These are phyloP conservation scores for Hsuehochloa calcarea DNA, from an alignment of 176 grass and related monocot species.

Conservation along the genomic window DNA sequence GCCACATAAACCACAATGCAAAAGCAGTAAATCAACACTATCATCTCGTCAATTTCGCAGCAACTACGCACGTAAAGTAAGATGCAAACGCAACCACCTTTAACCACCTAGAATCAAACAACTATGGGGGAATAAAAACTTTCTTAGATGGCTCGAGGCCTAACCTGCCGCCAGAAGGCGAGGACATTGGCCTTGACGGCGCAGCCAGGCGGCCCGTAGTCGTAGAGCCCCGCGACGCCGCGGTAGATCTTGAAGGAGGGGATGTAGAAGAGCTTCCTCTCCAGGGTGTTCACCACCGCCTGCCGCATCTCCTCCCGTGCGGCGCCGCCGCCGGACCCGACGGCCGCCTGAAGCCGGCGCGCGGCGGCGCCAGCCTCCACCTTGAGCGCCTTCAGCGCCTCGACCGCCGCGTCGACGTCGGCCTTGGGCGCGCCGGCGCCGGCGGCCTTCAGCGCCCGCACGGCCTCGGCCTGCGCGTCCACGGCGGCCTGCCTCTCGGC, in stretches of 20 bases:
- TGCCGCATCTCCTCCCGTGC: slow-evolving; percentile 62
- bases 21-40: background rate
- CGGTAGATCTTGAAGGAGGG: slow-evolving; percentile 86
- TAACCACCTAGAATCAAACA: background rate
- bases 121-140: background rate
- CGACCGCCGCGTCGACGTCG: slow-evolving; percentile 52
- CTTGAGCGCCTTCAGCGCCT: slow-evolving; percentile 65
- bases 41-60: background rate
- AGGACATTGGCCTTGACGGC: slow-evolving; percentile 79
- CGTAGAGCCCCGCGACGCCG: slow-evolving; percentile 80
- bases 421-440: slow-evolving; percentile 18
- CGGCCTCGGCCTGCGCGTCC: slow-evolving; percentile 58
- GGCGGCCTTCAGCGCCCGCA: slow-evolving; percentile 56
- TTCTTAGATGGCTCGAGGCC: background rate
- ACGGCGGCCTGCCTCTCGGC: slow-evolving; percentile 55
- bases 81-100: background rate
- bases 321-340: slow-evolving; percentile 26
- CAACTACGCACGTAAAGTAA: background rate
- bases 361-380: slow-evolving; percentile 52
- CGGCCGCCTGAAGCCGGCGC: slow-evolving; percentile 55
- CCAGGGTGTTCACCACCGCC: slow-evolving; percentile 76
- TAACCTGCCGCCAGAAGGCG: slow-evolving; percentile 79
- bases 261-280: slow-evolving; percentile 79
- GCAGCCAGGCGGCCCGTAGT: slow-evolving; percentile 78
- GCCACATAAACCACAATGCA: background rate